Conservation (phyloP, 208 protist species). For the Acanthamoeba healyi region DNA sequence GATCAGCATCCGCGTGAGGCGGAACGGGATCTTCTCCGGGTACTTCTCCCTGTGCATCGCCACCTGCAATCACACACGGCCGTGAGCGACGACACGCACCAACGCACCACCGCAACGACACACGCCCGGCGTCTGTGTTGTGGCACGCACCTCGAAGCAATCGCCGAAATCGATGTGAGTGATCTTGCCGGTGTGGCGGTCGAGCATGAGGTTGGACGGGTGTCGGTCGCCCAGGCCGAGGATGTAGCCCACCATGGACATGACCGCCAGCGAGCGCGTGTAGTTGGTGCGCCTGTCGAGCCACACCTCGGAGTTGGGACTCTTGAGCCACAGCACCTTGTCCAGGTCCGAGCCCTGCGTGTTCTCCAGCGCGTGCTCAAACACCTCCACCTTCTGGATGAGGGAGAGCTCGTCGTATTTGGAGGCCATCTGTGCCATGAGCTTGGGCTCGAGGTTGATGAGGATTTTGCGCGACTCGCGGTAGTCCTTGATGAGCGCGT, state of each 20-base stretch:
- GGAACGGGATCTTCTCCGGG: constrained; percentile 99
- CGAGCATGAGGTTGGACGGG: constrained; percentile 99
- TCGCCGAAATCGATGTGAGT: constrained; percentile 99
- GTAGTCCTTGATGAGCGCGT: constrained; percentile 97
- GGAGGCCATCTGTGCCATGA: constrained; percentile 90
- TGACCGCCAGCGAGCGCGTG: constrained; percentile 98
- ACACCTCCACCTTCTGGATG: constrained; percentile 98
- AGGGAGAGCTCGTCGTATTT: constrained; percentile 97
- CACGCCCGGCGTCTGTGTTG: neutral
- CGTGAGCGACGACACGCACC: no score
- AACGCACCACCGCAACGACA: no score
- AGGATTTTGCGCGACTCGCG: constrained; percentile 90
- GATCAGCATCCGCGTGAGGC: constrained; percentile 99
- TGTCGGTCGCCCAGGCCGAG: constrained; percentile 99
- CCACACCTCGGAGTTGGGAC: constrained; percentile 98
- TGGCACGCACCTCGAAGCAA: constrained; percentile 92
- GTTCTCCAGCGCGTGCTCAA: constrained; percentile 95
- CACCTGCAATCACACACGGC: constrained; percentile 89
- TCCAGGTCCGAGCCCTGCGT: constrained; percentile 97
- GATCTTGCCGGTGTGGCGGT: constrained; percentile 97
- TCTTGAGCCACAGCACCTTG: constrained; percentile 98
- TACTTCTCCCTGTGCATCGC: constrained; percentile 98
- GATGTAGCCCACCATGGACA: constrained; percentile 99
- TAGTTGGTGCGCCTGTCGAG: constrained; percentile 98
- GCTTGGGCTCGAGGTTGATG: constrained; percentile 89